These are phyloP conservation scores for Staphylotrichum tortipilum DNA, from an alignment of 495 filamentous ascomycete genomes.

Conservation along the genomic window DNA sequence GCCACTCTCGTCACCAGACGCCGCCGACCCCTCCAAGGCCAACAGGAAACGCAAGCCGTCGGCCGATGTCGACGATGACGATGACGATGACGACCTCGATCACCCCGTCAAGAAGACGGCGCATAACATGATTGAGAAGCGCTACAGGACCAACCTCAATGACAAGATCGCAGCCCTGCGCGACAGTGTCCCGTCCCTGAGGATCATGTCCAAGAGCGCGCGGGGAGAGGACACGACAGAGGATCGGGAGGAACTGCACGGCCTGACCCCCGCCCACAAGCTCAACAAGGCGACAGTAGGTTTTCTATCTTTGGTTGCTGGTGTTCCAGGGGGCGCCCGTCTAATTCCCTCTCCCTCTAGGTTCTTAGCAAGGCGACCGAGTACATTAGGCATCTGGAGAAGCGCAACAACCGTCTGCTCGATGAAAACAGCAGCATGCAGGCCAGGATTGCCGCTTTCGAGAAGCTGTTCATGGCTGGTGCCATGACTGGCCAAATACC, in stretches of 20 bases:
- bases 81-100: conserved; percentile 43
- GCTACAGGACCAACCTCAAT: conserved; percentile 91
- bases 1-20: conserved; percentile 41
- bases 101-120: conserved; percentile 87
- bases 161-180: conserved; percentile 90
- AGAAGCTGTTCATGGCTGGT: conserved; percentile 56
- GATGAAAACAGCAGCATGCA: conserved; percentile 75
- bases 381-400: conserved; percentile 90
- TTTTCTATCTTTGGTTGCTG: not conserved
- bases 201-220: conserved; percentile 61
- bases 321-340: not conserved
- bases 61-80: conserved; percentile 39
- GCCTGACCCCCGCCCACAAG: conserved; percentile 73
- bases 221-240: conserved; percentile 59
- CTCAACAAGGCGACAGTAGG: conserved; percentile 86
- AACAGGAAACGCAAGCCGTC: conserved; percentile 58
- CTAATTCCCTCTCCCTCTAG: conserved; percentile 22
- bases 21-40: conserved; percentile 36
- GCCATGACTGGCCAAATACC: conserved; percentile 41
- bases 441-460: conserved; percentile 57
- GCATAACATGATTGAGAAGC: conserved; percentile 96
- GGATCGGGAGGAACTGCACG: conserved; percentile 70
- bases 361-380: conserved; percentile 89
- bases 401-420: conserved; percentile 68
- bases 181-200: conserved; percentile 80